These are phyloP conservation scores for Earliella scabrosa DNA, from an alignment of 1,284 basidiomycete genomes.

Conservation along the genomic window DNA sequence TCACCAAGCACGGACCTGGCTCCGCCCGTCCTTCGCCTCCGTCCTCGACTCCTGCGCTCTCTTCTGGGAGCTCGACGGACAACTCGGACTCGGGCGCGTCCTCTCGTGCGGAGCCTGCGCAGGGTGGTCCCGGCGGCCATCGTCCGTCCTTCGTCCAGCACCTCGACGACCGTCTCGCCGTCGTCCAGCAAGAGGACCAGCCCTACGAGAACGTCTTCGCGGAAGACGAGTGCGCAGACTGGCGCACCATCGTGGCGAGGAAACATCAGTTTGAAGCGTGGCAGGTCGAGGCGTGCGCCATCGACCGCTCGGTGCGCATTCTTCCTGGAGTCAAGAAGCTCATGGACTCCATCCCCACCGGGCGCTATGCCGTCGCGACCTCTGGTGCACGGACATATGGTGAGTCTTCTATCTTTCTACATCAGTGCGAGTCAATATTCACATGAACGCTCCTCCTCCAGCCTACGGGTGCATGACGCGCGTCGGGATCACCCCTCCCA, in stretches of 20 bases:
- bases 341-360: too few species aligned
- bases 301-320: slow-evolving; percentile 61
- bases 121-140: too few species aligned
- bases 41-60: too few species aligned
- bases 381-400: slow-evolving; percentile 77
- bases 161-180: too few species aligned
- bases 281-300: slow-evolving; percentile 61
- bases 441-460: slow-evolving; percentile 28
- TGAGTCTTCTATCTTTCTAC: slow-evolving; percentile 29
- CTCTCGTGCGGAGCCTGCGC: too few species aligned
- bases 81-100: too few species aligned
- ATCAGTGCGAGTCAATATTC: slow-evolving; percentile 4
- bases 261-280: slow-evolving; percentile 48
- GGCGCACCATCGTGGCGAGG: slow-evolving; percentile 29
- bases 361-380: slow-evolving; percentile 16
- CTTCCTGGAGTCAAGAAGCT: too few species aligned
- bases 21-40: too few species aligned
- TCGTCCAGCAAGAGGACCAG: too few species aligned
- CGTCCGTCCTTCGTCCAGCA: too few species aligned
- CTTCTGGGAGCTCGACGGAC: too few species aligned
- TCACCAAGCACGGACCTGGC: too few species aligned
- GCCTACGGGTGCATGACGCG: slow-evolving; percentile 73
- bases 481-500: slow-evolving; percentile 73
- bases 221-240: slow-evolving; percentile 35
- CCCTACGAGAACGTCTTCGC: slow-evolving; percentile 3